These are phyloP conservation scores for Fusarium incarnatum DNA, from an alignment of 2,329 filamentous ascomycete species.

Conservation along the genomic window DNA sequence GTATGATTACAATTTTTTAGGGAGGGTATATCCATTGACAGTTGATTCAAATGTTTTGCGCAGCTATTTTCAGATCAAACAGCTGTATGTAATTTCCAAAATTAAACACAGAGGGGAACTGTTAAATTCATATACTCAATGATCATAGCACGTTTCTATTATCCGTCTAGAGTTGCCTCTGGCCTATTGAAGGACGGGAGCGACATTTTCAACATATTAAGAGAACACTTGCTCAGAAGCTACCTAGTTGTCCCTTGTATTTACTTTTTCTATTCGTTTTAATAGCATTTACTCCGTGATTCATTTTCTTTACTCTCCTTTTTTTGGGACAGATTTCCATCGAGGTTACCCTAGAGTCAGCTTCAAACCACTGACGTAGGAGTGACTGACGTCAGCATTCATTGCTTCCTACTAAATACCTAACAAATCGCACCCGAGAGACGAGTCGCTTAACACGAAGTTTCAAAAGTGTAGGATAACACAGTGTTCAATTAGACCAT, in stretches of 20 bases:
- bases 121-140: not conserved
- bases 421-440: not conserved
- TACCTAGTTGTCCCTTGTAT: no score
- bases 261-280: no score
- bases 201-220: not conserved
- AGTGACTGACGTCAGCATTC: constrained; percentile 32
- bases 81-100: not conserved
- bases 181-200: not conserved
- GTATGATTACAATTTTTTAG: constrained; percentile 7
- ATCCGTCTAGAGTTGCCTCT: not conserved
- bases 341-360: constrained; percentile 3
- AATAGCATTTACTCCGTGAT: not conserved
- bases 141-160: not conserved
- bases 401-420: not conserved
- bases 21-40: not conserved
- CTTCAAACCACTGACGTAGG: constrained; percentile 25
- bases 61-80: not conserved
- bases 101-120: not conserved
- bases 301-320: not conserved
- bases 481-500: not conserved
- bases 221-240: not conserved
- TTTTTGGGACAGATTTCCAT: not conserved
- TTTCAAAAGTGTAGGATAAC: not conserved
- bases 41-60: constrained; percentile 2
- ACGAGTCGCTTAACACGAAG: not conserved